A percentile compares a stretch with the other conserved stretches of the same genome.
Evolutionary conservation across 2,329 filamentous ascomycete genomes (phyloP).

Genomic region (Paraconiothyrium brasiliense): DNA sequence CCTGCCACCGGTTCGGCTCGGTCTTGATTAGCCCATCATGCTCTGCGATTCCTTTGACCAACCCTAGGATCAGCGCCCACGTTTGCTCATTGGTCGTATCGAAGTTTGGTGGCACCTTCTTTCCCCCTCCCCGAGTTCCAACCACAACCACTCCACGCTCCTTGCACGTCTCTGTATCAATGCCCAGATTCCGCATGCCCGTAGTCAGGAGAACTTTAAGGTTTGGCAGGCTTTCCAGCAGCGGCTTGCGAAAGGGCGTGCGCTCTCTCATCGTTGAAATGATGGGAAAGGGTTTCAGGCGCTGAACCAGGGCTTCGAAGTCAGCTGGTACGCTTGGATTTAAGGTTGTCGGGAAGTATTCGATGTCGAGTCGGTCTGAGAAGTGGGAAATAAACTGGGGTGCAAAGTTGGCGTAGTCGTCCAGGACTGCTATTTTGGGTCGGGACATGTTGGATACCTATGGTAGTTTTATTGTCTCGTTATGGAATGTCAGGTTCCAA

Average conservation of each 20-base stretch:
- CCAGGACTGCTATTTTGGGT: not conserved
- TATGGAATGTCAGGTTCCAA: not conserved
- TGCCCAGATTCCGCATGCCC: not conserved
- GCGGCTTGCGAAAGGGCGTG: not conserved
- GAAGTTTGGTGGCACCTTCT: not conserved
- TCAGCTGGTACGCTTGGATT: not conserved
- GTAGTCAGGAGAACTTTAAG: not conserved
- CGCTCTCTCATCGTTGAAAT: not conserved
- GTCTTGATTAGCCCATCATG: not conserved
- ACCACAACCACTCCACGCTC: not conserved
- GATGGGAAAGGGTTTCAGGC: not conserved
- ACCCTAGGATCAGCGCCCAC: not conserved
- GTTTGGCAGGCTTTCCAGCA: not conserved
- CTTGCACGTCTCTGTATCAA: not conserved
- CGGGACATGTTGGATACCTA: not conserved
- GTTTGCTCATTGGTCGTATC: not conserved
- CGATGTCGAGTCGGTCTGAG: not conserved
- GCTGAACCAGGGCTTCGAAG: not conserved
- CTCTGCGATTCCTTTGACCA: not conserved
- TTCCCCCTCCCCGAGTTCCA: not conserved
- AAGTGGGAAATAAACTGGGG: not conserved
- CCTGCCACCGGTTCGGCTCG: not conserved
- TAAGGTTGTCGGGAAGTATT: not conserved
- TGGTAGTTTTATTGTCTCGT: not conserved
- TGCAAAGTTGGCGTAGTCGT: not conserved